Base-by-base conservation (phyloP, 495 filamentous ascomycete genomes). In the Platismatia glauca region DNA sequence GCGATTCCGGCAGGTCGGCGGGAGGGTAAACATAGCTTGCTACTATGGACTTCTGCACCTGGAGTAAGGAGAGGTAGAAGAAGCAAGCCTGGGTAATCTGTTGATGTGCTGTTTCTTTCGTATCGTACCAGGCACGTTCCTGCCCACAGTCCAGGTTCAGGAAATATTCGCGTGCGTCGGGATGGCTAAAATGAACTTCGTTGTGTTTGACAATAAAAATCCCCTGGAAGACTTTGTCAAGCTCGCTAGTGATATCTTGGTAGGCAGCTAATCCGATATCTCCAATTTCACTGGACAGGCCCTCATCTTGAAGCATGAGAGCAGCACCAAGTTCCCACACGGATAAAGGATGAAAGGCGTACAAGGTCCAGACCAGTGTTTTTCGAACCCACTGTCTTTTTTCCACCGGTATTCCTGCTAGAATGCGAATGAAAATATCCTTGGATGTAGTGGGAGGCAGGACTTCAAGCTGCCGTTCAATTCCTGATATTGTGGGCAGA, bases 291-390 rank as follows among this genome's bases (percentile, higher is more conserved):
- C 1, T 3, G n/a, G 16, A 55, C 0, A 55, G 52, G 22, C 29
- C 7, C 15, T 55, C 22, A 22, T 16, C 52, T 35, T 55, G 29
- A 55, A 55, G 52, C 22, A n/a, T 9, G 4, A 55, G 52, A 55
- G 52, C 52, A 55, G n/a, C 22, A 29, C 52, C 22, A 16, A 55
- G 34, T 35, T 55, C 52, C 52, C 52, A 55, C 7, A 55, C 34
- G 29, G 29, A 31, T 35, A 55, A 55, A 55, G 52, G 52, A 55
- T 35, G 52, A 55, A 55, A 55, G 3, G 52, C 15, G 52, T 55
- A 55, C 11, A 55, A 55, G 20, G 34, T 55, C 52, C 52, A 55
- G 34, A 31, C 4, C 12, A 55, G 34, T 55, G n/a, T 22, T 22
- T 55, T 55, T 16, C 52, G 52, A 24, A 22, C 52, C 52, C 52